Percentiles rank a stretch among this genome's conserved stretches.
phyloP scores from a whole-genome alignment of 768 basidiomycete genomes.

The Auricularia sp. region DNA sequence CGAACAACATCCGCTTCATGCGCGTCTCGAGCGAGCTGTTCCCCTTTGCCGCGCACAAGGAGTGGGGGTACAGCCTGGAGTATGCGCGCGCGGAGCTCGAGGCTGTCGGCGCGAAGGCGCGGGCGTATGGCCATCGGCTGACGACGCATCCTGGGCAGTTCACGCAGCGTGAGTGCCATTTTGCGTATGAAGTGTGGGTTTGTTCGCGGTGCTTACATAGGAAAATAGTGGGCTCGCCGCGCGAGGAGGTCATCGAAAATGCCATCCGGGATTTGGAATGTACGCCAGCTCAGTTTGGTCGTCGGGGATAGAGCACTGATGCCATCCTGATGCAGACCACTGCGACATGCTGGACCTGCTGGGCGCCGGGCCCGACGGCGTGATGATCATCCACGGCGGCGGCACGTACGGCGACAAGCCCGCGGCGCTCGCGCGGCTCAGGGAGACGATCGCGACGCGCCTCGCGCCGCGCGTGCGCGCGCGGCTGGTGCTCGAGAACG shows the following conservation, averaged over 20 bases:
- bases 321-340: constrained; percentile 36
- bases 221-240: constrained; percentile 59
- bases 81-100: constrained; percentile 54
- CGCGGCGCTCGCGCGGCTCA: constrained; percentile 60
- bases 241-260: constrained; percentile 58
- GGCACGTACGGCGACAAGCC: constrained; percentile 77
- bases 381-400: constrained; percentile 83
- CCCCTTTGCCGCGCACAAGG: constrained; percentile 77
- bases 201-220: neutral
- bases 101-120: constrained; percentile 55
- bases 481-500: constrained; percentile 85
- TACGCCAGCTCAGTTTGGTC: constrained; percentile 4
- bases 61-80: constrained; percentile 70
- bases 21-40: constrained; percentile 88
- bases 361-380: constrained; percentile 71
- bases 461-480: constrained; percentile 55
- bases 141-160: constrained; percentile 87
- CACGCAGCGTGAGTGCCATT: constrained; percentile 37
- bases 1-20: constrained; percentile 77
- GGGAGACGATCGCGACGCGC: constrained; percentile 48
- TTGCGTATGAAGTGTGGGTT: too few relatives aligned
- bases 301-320: constrained; percentile 1
- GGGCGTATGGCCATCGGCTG: constrained; percentile 62
- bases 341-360: constrained; percentile 79
- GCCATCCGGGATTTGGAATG: constrained; percentile 69